These are phyloP conservation scores for Effrenium voratum DNA, from an alignment of 73 alveolate genomes.

Conservation along the genomic window DNA sequence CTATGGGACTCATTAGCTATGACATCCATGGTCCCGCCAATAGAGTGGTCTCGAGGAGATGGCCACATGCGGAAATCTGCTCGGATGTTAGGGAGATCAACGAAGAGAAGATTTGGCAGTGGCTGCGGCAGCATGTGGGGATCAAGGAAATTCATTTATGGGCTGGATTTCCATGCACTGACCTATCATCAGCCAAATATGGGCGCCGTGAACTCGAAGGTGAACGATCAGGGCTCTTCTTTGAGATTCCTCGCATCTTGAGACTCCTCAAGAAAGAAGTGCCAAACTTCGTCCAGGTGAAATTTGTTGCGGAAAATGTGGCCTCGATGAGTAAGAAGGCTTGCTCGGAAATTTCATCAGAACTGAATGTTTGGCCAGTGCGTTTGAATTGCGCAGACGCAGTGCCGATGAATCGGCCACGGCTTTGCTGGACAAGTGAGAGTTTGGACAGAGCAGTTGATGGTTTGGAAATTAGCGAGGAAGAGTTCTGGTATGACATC, in stretches of 20 bases:
- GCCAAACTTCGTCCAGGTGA: too few relatives aligned
- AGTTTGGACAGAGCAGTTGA: neutral
- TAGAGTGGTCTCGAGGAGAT: neutral
- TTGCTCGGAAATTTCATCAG: neutral
- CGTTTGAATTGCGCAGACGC: neutral
- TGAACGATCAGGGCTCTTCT: neutral
- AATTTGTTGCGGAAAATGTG: neutral
- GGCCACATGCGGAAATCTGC: neutral
- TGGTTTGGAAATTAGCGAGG: neutral
- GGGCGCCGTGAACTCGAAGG: neutral
- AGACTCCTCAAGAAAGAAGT: too few relatives aligned
- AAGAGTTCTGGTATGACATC: neutral
- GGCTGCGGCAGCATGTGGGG: neutral
- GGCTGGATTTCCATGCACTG: conserved; percentile 6
- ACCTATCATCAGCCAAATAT: neutral
- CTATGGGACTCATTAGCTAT: neutral
- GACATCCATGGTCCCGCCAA: neutral
- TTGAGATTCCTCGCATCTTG: neutral
- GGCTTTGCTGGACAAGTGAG: neutral
- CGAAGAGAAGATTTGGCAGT: neutral
- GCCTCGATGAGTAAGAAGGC: neutral
- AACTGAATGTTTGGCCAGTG: neutral
- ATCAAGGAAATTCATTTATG: neutral
- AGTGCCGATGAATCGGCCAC: neutral
- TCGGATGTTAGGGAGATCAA: neutral